Evolutionary conservation across 768 basidiomycete species (phyloP), one percentile per base, ranked within the genome.

Genomic region (Pleurotus sapidus): DNA sequence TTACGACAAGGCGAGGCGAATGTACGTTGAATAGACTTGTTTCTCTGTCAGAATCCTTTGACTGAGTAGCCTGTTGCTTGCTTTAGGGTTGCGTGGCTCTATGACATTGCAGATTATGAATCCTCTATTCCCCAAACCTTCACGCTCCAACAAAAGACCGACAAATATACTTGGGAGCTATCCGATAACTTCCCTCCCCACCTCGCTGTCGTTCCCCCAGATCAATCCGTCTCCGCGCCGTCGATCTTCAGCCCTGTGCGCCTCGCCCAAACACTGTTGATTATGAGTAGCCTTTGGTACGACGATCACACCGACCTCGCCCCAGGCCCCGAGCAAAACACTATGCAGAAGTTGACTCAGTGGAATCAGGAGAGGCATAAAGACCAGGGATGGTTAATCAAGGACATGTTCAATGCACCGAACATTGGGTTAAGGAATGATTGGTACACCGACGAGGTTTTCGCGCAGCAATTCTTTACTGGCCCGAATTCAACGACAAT

Each of bases 391-490:
- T 38, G 37, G 25, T 8, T 42, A 25, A 18, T 49, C 18, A 37
- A 49, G 37, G 61, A 67, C 55, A 66, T 68, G 64, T 68, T 64
- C 51, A 62, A 47, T 27, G 49, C 50, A 48, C 58, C 56, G n/a
- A 71, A 70, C 53, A 62, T 71, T n/a, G 70, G 70, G 4, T 61
- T 60, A 46, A 65, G 68, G 27, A 27, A 56, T 15, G 70, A 71
- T 55, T 71, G 70, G 70, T 70, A 66, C 46, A 67, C 66, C 15
- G 70, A 71, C 47, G 67, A 65, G 17, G 68, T 64, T 15, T 71
- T 68, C 51, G 68, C 58, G 7, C 68, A 70, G 43, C 70, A 71
- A 50, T 64, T 65, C 45, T 67, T 71, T 46, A 68, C 65, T 27
- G 70, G 70, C 11, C 57, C 64, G 25, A 70, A 71, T 51, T 66